phyloP scores from a whole-genome alignment of 2,329 filamentous ascomycete species.

The Ophiostoma piceae region DNA sequence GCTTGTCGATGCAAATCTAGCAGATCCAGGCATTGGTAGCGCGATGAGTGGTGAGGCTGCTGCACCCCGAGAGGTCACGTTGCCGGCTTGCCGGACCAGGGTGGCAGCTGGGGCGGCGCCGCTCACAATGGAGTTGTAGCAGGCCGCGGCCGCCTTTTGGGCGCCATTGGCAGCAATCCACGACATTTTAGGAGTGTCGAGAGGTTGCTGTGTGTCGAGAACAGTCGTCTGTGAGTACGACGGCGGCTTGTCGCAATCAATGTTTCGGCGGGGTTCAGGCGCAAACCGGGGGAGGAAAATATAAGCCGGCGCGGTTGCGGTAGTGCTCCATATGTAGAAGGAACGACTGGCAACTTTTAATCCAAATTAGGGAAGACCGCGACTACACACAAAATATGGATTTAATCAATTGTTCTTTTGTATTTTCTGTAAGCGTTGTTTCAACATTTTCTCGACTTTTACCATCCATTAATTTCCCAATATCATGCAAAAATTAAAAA shows the following conservation, averaged over 20 bases:
- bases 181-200: conserved; percentile 22
- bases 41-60: neutral
- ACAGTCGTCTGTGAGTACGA: neutral
- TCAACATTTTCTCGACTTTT: neutral
- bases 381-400: neutral
- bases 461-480: neutral
- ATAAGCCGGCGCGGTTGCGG: conserved; percentile 53
- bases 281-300: conserved; percentile 46
- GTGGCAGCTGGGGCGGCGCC: conserved; percentile 19
- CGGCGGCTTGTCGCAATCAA: neutral
- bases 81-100: conserved; percentile 18
- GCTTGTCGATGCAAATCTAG: conserved; percentile 22
- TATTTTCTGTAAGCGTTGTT: neutral
- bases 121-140: conserved; percentile 24
- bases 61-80: neutral
- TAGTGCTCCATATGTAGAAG: conserved; percentile 50
- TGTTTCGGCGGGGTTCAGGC: neutral
- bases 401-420: neutral
- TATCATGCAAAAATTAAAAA: neutral
- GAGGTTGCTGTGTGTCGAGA: neutral
- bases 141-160: conserved; percentile 22
- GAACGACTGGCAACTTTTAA: neutral
- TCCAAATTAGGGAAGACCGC: neutral
- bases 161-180: conserved; percentile 25
- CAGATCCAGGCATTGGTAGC: neutral